A percentile compares a stretch with the other conserved stretches of the same genome.
phyloP scores from a whole-genome alignment of 768 basidiomycete genomes.

The Pleurotus citrinopileatus region DNA sequence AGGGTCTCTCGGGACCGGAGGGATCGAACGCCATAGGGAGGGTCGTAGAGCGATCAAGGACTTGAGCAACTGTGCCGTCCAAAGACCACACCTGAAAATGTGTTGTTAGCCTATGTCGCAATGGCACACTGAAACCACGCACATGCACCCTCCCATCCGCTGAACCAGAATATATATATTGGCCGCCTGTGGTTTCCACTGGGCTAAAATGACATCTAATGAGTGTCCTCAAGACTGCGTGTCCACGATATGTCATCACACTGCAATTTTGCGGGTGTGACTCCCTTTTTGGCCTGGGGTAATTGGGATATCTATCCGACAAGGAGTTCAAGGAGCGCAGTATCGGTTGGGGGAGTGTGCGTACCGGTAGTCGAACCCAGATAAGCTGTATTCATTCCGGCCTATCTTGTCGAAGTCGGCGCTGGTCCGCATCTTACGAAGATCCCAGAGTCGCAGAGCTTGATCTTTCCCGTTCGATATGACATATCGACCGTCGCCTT shows the following conservation, averaged over 20 bases:
- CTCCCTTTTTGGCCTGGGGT: constrained; percentile 55
- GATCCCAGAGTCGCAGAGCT: constrained; percentile 86
- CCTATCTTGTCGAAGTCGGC: constrained; percentile 60
- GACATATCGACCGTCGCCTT: constrained; percentile 94
- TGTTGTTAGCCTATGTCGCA: constrained; percentile 2
- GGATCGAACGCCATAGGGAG: constrained; percentile 72
- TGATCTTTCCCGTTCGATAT: constrained; percentile 98
- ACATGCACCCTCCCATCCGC: constrained; percentile 86
- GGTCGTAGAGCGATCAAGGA: constrained; percentile 77
- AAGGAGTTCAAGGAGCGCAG: not conserved
- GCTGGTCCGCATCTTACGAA: constrained; percentile 86
- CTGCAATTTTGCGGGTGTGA: constrained; percentile 90
- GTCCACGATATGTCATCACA: constrained; percentile 94
- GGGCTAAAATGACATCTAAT: constrained; percentile 98
- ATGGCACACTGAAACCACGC: constrained; percentile 19
- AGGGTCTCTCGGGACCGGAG: constrained; percentile 52
- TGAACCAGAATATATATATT: constrained; percentile 94
- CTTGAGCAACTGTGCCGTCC: constrained; percentile 82
- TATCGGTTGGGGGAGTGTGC: constrained; percentile 15
- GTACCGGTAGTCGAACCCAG: constrained; percentile 82
- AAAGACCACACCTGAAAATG: constrained; percentile 85
- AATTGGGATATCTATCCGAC: constrained; percentile 52
- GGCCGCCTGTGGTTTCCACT: constrained; percentile 83
- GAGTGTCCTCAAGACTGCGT: constrained; percentile 84
- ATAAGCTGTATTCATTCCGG: constrained; percentile 50